Evolutionary conservation across 2,329 filamentous ascomycete species (phyloP), one percentile per base, ranked within the genome.

Genomic region (Aspergillus uvarum): DNA sequence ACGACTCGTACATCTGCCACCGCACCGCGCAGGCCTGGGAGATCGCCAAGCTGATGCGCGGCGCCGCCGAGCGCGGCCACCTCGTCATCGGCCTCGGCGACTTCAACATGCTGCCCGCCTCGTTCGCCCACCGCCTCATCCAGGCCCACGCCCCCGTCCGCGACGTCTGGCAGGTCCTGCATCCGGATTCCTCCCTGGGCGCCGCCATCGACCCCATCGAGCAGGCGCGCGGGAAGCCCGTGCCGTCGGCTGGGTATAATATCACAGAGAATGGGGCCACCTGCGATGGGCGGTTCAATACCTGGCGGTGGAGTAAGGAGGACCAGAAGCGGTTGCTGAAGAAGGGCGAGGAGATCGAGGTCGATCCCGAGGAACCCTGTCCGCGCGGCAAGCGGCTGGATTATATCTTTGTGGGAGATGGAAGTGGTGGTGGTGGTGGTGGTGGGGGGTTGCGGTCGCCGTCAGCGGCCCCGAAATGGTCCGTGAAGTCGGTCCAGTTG

Each of bases 101-200:
- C 79, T 97, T 98, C 80, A 98, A 98, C 78, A 96, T 96, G 89
- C 81, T 92, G n/a, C 95, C 95, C 0, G 77, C 89, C 47, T 96
- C 91, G 26, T 85, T 96, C 63, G 89, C 90, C 32, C 91, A 98
- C 78, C 85, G 87, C 56, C 82, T 98, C 65, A 88, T 99, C 67
- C 90, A 89, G 59, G 86, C 87, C 3, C 88, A 92, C 71, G 87
- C 89, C 10, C 88, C 89, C 14, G 88, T 96, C 29, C 84, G 84
- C 49, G 95, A 99, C 73, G 87, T 87, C 22, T 99, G 95, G 95
- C 86, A 90, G 57, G 83, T 90, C 31, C 76, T 96, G 21, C 89
- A 96, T 73, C 94, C 95, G 0, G 85, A 93, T 61, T 94, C 90
- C 51, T 92, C 92, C 2, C 76, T 96, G 32, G 93, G 92, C 3